Percentiles rank a stretch among this genome's conserved stretches.
These are phyloP conservation scores for Narthecium ossifragum DNA, from an alignment of 106 monocot genomes.

Conservation along the genomic window DNA sequence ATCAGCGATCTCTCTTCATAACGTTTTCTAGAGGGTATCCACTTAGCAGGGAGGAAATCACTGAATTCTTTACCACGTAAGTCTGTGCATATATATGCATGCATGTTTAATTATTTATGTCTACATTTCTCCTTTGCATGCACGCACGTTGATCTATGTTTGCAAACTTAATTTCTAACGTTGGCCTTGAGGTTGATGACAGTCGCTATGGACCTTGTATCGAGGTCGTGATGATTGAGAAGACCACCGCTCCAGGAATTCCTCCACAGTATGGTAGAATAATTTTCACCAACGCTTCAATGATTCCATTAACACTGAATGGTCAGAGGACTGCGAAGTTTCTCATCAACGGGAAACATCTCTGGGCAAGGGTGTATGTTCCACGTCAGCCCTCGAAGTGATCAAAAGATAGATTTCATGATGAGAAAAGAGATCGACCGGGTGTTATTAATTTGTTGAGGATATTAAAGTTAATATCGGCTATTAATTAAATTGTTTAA, in stretches of 20 bases:
- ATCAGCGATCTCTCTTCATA: constrained; percentile 47
- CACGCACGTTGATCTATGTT: neutral
- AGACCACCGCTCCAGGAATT: constrained; percentile 9
- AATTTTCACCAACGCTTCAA: constrained; percentile 22
- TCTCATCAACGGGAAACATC: constrained; percentile 44
- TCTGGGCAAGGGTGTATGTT: constrained; percentile 40
- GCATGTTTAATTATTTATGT: too few species aligned
- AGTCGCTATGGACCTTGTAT: constrained; percentile 40
- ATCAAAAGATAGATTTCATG: too few species aligned
- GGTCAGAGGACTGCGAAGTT: constrained; percentile 47
- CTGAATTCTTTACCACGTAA: constrained; percentile 44
- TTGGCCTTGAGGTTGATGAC: neutral
- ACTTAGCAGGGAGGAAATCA: constrained; percentile 34
- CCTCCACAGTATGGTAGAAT: constrained; percentile 38
- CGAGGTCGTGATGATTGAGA: constrained; percentile 41
- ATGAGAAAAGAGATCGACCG: too few species aligned
- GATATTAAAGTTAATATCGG: too few species aligned
- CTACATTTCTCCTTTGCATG: neutral
- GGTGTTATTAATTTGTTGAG: too few species aligned
- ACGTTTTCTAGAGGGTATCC: constrained; percentile 54
- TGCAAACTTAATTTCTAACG: neutral
- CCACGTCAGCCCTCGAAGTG: too few species aligned
- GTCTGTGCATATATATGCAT: too few species aligned
- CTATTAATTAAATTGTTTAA: too few species aligned
- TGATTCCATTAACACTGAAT: constrained; percentile 30